Evolutionary conservation across 495 filamentous ascomycete species (phyloP).

Genomic region (Xylaria longipes): DNA sequence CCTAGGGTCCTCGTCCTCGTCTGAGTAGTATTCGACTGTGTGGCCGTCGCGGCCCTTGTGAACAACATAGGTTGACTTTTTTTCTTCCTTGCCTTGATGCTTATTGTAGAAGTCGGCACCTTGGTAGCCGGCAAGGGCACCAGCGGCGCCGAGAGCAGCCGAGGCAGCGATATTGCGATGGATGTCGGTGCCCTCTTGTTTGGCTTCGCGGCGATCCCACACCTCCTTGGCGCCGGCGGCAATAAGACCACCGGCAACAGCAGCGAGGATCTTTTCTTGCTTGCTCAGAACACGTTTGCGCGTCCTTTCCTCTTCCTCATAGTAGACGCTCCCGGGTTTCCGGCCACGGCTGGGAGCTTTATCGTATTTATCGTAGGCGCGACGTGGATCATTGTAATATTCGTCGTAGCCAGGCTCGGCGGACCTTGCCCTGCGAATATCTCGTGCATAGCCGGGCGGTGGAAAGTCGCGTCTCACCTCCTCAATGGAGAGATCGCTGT

Average conservation of each 20-base stretch:
- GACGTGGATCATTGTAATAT: slow-evolving; percentile 48
- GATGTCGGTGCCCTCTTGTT: slow-evolving; percentile 48
- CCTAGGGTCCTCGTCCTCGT: slow-evolving; percentile 59
- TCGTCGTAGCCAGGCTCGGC: slow-evolving; percentile 55
- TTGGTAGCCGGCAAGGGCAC: slow-evolving; percentile 60
- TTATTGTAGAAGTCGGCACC: slow-evolving; percentile 63
- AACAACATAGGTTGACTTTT: slow-evolving; percentile 47
- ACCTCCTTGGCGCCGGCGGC: slow-evolving; percentile 62
- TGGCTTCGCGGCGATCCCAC: slow-evolving; percentile 60
- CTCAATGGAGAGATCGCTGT: slow-evolving; percentile 68
- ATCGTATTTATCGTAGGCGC: slow-evolving; percentile 45
- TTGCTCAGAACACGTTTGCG: slow-evolving; percentile 57
- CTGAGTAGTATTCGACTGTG: slow-evolving; percentile 55
- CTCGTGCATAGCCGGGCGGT: slow-evolving; percentile 60
- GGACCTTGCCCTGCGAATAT: slow-evolving; percentile 60
- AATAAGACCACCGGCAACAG: slow-evolving; percentile 57
- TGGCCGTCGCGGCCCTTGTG: slow-evolving; percentile 53
- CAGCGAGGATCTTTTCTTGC: slow-evolving; percentile 66
- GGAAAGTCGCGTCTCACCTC: slow-evolving; percentile 73
- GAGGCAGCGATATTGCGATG: slow-evolving; percentile 59
- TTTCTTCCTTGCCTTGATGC: slow-evolving; percentile 54
- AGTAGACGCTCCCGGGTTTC: slow-evolving; percentile 43
- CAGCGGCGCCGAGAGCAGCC: slow-evolving; percentile 61
- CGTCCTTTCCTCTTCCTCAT: slow-evolving; percentile 53
- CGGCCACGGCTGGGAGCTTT: slow-evolving; percentile 47